Base-by-base conservation (phyloP, 495 filamentous ascomycete genomes). In the Thozetella sp. region DNA sequence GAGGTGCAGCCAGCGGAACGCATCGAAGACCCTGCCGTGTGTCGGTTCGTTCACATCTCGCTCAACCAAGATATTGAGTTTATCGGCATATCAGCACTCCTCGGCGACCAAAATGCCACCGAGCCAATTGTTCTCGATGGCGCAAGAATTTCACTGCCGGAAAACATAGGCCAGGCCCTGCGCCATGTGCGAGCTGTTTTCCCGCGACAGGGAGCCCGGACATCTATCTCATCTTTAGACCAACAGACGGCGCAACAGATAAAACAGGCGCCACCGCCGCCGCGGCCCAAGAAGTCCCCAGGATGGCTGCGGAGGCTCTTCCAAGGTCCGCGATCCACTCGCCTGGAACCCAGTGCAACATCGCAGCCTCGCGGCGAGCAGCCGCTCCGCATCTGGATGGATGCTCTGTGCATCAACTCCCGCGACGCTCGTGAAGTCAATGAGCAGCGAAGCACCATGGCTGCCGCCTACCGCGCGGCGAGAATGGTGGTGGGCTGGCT, bases 401-500 rank as follows among this genome's bases (percentile, higher is more conserved):
- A 58, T n/a, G 43, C 51, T 10, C 46, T 58, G 2, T 58, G 56
- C 46, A 58, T 58, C 56, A 58, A 58, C 56, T n/a, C 24, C 6
- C 56, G 56, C 1, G 56, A 58, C 56, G 15, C 46, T 19, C 56
- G 56, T 20, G 56, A 58, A 46, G 23, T 51, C 43, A 27, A 46
- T 4, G 56, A 58, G 24, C 46, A 50, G 19, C 56, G 56, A n/a
- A 22, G 25, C 22, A 25, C 48, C 45, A 58, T 58, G 56, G 46
- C 45, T 20, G 17, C 24, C 11, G 56, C 56, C 12, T 58, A 58
- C 46, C 56, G 48, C 56, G 20, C 30, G 24, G 56, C 56, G 25
- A 52, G 23, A 25, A 53, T 58, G 56, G 56, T 52, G n/a, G 56
- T 58, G 1, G 56, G 56, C 30, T 58, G 56, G 56, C 56, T 58